Percentiles rank a stretch among this genome's conserved stretches.
Evolutionary conservation across 148 eudicot genomes (phyloP).

Genomic region (Bassia scoparia): DNA sequence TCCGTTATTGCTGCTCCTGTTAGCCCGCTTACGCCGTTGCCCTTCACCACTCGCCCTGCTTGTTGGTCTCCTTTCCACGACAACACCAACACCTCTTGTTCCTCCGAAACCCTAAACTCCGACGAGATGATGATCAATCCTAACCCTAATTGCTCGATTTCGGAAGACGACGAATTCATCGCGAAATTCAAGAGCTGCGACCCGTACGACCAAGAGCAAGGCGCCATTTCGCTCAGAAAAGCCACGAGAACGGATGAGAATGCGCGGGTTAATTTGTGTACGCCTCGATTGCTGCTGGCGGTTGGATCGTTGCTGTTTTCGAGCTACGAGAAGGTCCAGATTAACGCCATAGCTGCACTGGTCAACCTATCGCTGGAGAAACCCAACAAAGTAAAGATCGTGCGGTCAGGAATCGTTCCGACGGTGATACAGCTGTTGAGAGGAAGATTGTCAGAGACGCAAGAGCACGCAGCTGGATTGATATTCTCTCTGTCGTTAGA

Average conservation of each 20-base stretch:
- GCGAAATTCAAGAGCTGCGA: constrained; percentile 45
- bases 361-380: constrained; percentile 77
- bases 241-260: constrained; percentile 51
- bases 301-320: constrained; percentile 44
- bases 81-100: constrained; percentile 29
- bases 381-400: constrained; percentile 65
- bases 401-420: constrained; percentile 69
- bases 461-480: constrained; percentile 85
- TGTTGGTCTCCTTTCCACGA: constrained; percentile 51
- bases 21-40: constrained; percentile 44
- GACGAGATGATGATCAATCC: constrained; percentile 22
- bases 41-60: constrained; percentile 65
- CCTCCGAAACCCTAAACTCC: constrained; percentile 42
- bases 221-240: constrained; percentile 41
- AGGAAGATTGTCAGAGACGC: constrained; percentile 49
- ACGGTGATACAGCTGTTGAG: constrained; percentile 54
- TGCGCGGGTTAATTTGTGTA: constrained; percentile 50
- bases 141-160: constrained; percentile 9
- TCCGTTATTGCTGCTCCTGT: constrained; percentile 50
- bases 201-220: constrained; percentile 55
- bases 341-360: constrained; percentile 67
- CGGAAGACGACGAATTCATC: constrained; percentile 46
- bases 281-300: constrained; percentile 39
- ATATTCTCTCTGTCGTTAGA: constrained; percentile 73
- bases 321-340: constrained; percentile 46